Evolutionary conservation across 257 asterid species (phyloP), one percentile per base, ranked within the genome.

Genomic region (Fraxinus cuspidata): DNA sequence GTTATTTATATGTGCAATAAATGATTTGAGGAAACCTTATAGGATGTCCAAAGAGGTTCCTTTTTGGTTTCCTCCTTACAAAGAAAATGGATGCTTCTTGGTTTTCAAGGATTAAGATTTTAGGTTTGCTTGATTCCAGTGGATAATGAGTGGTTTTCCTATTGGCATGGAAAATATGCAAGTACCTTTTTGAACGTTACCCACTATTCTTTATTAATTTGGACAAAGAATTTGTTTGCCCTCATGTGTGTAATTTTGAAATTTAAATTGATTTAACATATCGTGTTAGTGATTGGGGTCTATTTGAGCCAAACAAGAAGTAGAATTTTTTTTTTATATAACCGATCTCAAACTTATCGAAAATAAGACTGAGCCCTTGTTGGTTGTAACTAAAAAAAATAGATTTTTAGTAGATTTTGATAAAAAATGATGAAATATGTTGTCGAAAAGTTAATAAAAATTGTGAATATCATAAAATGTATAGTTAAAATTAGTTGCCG

Each of bases 11-110:
- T 78, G 69, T 75, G 23, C 38, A 65, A 25, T 42, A n/a, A 65
- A 40, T 13, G 44, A 31, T 10, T 66, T 0, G 35, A 31, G 68
- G 68, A 81, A 74, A 74, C 78, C 73, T 75, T 66, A 42, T 72
- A 13, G 82, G 81, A 29, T 47, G 76, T 78, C 69, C 82, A 16
- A 81, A 77, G 78, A 49, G 85, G 81, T 83, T 86, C 78, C 84
- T 84, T 86, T 70, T 72, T 81, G 37, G 75, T 75, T 83, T 75
- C 83, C 84, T 73, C 34, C 1, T 51, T 19, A 27, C 37, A 73
- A 66, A 72, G 74, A 58, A 88, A 86, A 88, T 85, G 81, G 56
- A 82, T 85, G 79, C 90, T 79, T 66, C n/a, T 35, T 35, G 75
- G 64, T 79, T 76, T 70, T 42, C 49, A 18, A 64, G 81, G 73